Percentiles rank a stretch among this genome's conserved stretches.
These are phyloP conservation scores for Neonectria coccinea DNA, from an alignment of 2,329 filamentous ascomycete genomes.

Conservation along the genomic window DNA sequence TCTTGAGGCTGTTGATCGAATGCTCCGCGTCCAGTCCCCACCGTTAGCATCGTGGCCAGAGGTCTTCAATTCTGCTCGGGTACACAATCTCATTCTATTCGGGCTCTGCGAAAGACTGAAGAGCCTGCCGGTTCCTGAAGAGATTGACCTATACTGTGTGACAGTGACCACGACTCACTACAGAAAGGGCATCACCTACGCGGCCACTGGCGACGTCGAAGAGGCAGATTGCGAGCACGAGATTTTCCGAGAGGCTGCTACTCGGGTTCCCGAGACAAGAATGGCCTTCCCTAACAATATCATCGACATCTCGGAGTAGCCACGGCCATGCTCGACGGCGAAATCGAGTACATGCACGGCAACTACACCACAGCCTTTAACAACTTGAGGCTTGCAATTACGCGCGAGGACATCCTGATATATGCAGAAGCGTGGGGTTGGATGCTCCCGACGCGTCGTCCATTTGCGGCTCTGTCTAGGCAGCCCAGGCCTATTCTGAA, in stretches of 20 bases:
- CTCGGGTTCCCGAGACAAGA: conserved; percentile 70
- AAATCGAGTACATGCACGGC: conserved; percentile 73
- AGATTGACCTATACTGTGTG: conserved; percentile 72
- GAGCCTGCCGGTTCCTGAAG: conserved; percentile 64
- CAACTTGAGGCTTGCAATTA: conserved; percentile 64
- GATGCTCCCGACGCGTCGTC: conserved; percentile 74
- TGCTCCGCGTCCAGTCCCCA: conserved; percentile 72
- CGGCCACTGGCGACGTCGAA: conserved; percentile 65
- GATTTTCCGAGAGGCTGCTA: conserved; percentile 63
- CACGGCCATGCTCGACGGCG: conserved; percentile 75
- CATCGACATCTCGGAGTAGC: conserved; percentile 50
- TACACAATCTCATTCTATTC: conserved; percentile 80
- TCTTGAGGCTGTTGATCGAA: conserved; percentile 66
- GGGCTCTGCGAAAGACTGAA: conserved; percentile 77
- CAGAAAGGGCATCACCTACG: conserved; percentile 74
- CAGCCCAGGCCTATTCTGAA: no score
- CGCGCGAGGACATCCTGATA: conserved; percentile 67
- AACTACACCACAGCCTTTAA: conserved; percentile 67
- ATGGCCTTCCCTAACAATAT: conserved; percentile 54
- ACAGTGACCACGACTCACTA: conserved; percentile 77
- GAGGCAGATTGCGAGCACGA: conserved; percentile 65
- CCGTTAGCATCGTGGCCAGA: conserved; percentile 85
- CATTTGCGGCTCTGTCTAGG: no score
- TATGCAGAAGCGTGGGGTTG: conserved; percentile 80
- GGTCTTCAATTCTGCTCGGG: conserved; percentile 72